phyloP scores from a whole-genome alignment of 148 eudicot species.

The Camellia lanceoleosa region DNA sequence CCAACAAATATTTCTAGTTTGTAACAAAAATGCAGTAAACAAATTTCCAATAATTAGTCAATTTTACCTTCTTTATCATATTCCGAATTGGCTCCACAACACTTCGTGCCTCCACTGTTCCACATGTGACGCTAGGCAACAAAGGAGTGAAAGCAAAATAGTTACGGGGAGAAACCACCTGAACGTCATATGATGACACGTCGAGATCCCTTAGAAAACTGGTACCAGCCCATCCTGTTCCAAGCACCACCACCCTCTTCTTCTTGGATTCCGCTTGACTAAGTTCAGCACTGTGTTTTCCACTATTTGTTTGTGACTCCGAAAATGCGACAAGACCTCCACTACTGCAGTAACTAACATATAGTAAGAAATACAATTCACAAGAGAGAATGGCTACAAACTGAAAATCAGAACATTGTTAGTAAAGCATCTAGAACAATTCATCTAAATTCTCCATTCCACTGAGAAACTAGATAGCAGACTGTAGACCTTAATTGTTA shows the following conservation, averaged over 20 bases:
- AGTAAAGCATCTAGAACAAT: too few relatives aligned
- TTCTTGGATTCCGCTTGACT: slow-evolving; percentile 38
- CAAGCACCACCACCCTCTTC: slow-evolving; percentile 73
- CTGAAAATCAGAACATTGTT: background rate
- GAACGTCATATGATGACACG: slow-evolving; percentile 67
- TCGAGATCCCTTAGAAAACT: slow-evolving; percentile 74
- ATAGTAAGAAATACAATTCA: slow-evolving; percentile 1
- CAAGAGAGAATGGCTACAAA: background rate
- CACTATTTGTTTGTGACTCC: slow-evolving; percentile 42
- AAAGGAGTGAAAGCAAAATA: slow-evolving; percentile 92
- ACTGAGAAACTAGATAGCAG: too few relatives aligned
- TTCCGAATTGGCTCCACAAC: slow-evolving; percentile 83
- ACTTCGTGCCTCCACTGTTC: slow-evolving; percentile 86
- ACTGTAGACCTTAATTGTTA: background rate
- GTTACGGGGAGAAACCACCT: slow-evolving; percentile 84
- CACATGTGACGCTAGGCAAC: slow-evolving; percentile 87
- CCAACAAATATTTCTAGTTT: background rate
- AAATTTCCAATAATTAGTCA: background rate
- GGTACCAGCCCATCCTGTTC: slow-evolving; percentile 89
- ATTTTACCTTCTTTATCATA: slow-evolving; percentile 65
- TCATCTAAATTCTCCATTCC: too few relatives aligned
- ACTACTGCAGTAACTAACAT: slow-evolving; percentile 39
- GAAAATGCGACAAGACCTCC: slow-evolving; percentile 71
- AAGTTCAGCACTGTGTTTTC: slow-evolving; percentile 16
- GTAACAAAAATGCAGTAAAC: background rate